Evolutionary conservation across 257 asterid species (phyloP).

Genomic region (Verbascum thapsus): DNA sequence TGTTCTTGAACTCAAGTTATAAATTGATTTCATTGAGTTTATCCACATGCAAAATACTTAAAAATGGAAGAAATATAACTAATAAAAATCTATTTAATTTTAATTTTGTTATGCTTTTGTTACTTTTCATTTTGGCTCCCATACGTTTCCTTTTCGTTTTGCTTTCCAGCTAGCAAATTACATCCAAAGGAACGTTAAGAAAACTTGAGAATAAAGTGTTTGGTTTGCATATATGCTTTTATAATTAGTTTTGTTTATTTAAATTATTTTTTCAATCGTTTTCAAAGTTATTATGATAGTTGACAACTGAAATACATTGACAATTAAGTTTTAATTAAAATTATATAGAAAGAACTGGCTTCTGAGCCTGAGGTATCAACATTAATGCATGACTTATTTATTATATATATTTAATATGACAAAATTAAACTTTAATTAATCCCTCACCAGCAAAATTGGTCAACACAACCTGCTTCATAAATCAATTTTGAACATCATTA

Average conservation of each 20-base stretch:
- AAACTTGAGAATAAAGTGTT: conserved; percentile 29
- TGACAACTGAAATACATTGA: conserved; percentile 28
- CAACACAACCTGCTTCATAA: no score
- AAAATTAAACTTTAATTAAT: no score
- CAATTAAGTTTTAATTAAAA: no score
- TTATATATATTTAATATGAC: no score
- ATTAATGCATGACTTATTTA: no score
- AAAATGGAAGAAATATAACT: background rate
- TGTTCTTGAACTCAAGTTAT: no score
- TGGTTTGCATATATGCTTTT: background rate
- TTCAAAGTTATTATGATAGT: conserved; percentile 10
- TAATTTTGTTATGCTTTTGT: background rate
- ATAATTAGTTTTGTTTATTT: background rate
- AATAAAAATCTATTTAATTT: background rate
- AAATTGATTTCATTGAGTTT: background rate
- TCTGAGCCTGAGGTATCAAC: no score
- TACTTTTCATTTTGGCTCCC: background rate
- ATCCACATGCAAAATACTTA: no score
- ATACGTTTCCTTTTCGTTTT: background rate
- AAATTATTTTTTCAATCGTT: conserved; percentile 8
- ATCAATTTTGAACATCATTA: no score
- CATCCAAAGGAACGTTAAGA: conserved; percentile 22
- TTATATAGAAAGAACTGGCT: no score
- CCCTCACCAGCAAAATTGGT: no score
- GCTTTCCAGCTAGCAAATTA: conserved; percentile 38